phyloP scores from a whole-genome alignment of 768 basidiomycete species.

The Macrocybe gigantea region DNA sequence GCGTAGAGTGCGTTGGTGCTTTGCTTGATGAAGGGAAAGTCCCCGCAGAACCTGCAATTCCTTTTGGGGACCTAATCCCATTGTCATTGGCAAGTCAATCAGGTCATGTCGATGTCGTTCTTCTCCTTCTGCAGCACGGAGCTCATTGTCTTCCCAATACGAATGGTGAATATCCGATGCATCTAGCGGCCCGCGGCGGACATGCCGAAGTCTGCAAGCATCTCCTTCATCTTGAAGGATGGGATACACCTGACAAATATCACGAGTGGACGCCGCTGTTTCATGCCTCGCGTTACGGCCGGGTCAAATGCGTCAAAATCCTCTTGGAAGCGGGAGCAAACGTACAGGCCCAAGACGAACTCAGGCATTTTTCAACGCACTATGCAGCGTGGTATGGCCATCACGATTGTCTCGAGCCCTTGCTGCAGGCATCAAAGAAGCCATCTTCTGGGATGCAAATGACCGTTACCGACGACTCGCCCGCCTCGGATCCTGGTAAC shows the following conservation, averaged over 20 bases:
- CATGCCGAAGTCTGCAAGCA: conserved; percentile 80
- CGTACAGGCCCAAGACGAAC: conserved; percentile 76
- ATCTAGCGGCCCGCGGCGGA: conserved; percentile 91
- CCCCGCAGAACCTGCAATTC: conserved; percentile 48
- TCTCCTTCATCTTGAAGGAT: conserved; percentile 68
- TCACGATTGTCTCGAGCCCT: conserved; percentile 54
- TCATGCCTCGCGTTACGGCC: conserved; percentile 89
- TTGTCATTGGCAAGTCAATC: conserved; percentile 87
- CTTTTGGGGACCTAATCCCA: conserved; percentile 71
- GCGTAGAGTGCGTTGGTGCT: conserved; percentile 76
- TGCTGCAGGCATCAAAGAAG: conserved; percentile 42
- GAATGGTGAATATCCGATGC: conserved; percentile 96
- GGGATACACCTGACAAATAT: conserved; percentile 91
- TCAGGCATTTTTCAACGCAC: conserved; percentile 79
- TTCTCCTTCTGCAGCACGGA: conserved; percentile 70
- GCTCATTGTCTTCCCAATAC: conserved; percentile 80
- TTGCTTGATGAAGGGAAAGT: conserved; percentile 72
- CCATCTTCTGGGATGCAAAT: conserved; percentile 18
- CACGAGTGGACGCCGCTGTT: conserved; percentile 98
- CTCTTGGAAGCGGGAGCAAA: conserved; percentile 77
- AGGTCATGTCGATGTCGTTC: conserved; percentile 80
- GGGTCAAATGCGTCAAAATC: conserved; percentile 63
- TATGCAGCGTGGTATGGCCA: conserved; percentile 98
- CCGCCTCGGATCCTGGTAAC: too few relatives aligned
- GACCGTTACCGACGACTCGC: conserved; percentile 6